A percentile compares a stretch with the other conserved stretches of the same genome.
Conservation (phyloP, 2,329 filamentous ascomycete species). For the Drechslera avenae region DNA sequence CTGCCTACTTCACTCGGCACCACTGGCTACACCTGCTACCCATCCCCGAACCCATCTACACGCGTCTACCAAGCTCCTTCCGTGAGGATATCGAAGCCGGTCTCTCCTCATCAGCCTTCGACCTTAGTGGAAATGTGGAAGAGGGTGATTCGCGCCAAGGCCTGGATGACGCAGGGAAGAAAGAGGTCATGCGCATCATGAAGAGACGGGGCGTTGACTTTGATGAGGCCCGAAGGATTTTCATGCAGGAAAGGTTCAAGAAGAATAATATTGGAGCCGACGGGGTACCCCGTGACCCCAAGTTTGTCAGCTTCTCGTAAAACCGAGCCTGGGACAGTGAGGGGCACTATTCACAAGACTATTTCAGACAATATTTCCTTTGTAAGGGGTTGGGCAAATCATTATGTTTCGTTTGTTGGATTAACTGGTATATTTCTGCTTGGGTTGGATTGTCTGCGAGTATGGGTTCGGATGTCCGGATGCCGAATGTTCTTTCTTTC, state of each 20-base stretch:
- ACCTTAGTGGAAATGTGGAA: constrained; percentile 79
- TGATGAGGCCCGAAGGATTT: constrained; percentile 86
- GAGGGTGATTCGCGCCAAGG: constrained; percentile 79
- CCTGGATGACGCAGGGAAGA: constrained; percentile 79
- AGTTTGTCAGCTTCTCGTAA: constrained; percentile 87
- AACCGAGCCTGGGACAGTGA: not conserved
- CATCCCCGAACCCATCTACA: constrained; percentile 70
- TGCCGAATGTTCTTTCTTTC: not conserved
- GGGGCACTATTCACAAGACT: not conserved
- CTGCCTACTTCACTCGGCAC: constrained; percentile 78
- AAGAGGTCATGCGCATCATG: constrained; percentile 88
- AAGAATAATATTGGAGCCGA: constrained; percentile 88
- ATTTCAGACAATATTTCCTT: constrained; percentile 9
- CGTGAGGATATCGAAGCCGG: constrained; percentile 85
- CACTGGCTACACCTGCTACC: constrained; percentile 76
- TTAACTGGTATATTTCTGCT: constrained; percentile 4
- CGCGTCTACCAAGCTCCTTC: constrained; percentile 77
- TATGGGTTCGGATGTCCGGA: constrained; percentile 5
- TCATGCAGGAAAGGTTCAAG: constrained; percentile 83
- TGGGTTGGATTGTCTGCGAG: constrained; percentile 4
- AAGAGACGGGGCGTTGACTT: constrained; percentile 80
- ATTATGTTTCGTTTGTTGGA: constrained; percentile 16
- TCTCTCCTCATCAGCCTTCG: constrained; percentile 80
- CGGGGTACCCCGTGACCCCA: constrained; percentile 85
- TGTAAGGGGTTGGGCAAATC: constrained; percentile 6